Conservation (phyloP, 441 rosid species). For the Mallotus repandus region DNA sequence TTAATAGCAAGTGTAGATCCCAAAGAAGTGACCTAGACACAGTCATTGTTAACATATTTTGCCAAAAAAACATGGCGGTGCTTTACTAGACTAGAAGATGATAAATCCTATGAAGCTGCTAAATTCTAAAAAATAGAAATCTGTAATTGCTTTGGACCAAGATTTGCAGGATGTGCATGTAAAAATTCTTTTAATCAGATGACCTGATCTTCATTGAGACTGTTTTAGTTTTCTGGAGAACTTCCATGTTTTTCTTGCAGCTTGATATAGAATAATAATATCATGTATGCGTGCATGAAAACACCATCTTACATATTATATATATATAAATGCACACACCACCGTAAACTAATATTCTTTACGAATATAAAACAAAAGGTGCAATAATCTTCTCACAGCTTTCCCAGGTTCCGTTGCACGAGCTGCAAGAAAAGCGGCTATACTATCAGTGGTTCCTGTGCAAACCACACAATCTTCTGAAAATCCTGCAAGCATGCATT, state of each 20-base stretch:
- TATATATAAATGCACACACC: too few relatives aligned
- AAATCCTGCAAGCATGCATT: slow-evolving; percentile 56
- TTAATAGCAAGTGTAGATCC: slow-evolving; percentile 94
- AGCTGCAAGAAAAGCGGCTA: slow-evolving; percentile 95
- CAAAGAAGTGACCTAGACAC: slow-evolving; percentile 78
- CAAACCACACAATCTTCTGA: slow-evolving; percentile 67
- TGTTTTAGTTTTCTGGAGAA: neutral
- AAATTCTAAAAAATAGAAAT: too few relatives aligned
- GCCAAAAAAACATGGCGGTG: too few relatives aligned
- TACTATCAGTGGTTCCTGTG: slow-evolving; percentile 88
- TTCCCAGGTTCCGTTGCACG: slow-evolving; percentile 77
- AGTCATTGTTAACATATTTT: neutral
- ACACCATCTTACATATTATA: neutral
- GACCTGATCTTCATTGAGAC: neutral
- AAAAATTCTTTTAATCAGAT: too few relatives aligned
- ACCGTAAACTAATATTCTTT: neutral
- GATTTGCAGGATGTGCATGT: too few relatives aligned
- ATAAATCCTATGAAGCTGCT: neutral
- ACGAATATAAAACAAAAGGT: slow-evolving; percentile 13
- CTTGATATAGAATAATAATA: neutral
- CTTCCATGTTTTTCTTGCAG: neutral
- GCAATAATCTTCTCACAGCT: slow-evolving; percentile 55
- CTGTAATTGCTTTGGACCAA: too few relatives aligned
- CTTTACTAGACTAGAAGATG: neutral
- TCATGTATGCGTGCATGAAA: neutral